Percentiles rank a stretch among this genome's conserved stretches.
Conservation (phyloP, 2,329 filamentous ascomycete genomes). For the Xylaria digitata region DNA sequence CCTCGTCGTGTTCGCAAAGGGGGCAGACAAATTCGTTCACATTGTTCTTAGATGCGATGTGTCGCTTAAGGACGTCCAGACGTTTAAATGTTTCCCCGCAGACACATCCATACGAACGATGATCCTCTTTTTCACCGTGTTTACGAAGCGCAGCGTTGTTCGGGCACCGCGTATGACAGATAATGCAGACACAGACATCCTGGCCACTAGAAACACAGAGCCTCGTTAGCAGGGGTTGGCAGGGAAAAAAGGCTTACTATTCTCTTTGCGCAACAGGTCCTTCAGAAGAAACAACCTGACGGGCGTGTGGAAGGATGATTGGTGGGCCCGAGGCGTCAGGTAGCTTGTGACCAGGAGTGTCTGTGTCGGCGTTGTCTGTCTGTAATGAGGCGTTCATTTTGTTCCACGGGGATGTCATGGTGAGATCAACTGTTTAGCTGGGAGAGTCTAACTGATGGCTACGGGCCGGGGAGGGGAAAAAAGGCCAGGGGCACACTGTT, state of each 20-base stretch:
- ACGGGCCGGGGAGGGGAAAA: not conserved
- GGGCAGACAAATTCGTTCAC: slow-evolving; percentile 24
- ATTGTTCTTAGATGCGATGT: slow-evolving; percentile 31
- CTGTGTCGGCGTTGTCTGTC: not conserved
- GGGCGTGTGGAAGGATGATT: slow-evolving; percentile 4
- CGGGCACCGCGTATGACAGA: slow-evolving; percentile 14
- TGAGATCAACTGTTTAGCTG: no score
- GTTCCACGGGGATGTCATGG: not conserved
- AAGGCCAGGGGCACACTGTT: no score
- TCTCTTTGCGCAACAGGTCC: not conserved
- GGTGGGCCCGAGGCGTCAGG: not conserved
- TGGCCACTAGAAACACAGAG: slow-evolving; percentile 10
- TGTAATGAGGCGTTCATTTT: not conserved
- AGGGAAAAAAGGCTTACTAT: slow-evolving; percentile 28
- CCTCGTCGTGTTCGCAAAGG: slow-evolving; percentile 29
- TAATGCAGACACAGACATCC: slow-evolving; percentile 19
- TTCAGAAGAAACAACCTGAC: not conserved
- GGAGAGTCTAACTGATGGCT: not conserved
- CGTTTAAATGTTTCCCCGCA: slow-evolving; percentile 33
- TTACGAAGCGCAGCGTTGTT: slow-evolving; percentile 20
- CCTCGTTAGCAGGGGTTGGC: not conserved
- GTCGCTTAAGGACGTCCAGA: slow-evolving; percentile 32
- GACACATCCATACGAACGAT: slow-evolving; percentile 33
- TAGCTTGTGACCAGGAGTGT: not conserved
- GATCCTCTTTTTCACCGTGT: slow-evolving; percentile 18